These are phyloP conservation scores for Corchorus capsularis DNA, from an alignment of 345 rosid species.

Conservation along the genomic window DNA sequence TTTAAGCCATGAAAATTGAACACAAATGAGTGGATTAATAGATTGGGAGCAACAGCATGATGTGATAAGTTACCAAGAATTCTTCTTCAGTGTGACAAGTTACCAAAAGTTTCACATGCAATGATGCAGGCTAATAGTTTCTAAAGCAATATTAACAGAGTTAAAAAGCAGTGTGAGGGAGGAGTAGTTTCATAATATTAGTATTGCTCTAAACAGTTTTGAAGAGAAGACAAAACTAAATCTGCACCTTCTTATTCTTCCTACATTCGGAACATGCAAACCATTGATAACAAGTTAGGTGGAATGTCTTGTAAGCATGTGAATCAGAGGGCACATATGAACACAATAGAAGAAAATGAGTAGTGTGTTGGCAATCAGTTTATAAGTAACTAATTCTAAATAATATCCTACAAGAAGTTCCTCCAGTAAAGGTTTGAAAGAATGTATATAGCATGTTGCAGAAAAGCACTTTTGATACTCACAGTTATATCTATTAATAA, in stretches of 20 bases:
- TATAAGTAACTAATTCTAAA: slow-evolving; percentile 3
- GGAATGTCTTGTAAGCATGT: background rate
- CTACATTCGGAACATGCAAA: background rate
- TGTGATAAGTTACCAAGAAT: background rate
- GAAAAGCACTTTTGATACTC: slow-evolving; percentile 8
- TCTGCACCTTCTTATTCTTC: background rate
- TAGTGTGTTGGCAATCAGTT: background rate
- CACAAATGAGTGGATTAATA: background rate
- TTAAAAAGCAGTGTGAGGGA: background rate
- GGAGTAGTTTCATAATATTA: background rate
- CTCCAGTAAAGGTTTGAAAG: background rate
- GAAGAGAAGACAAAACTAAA: background rate
- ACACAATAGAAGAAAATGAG: background rate
- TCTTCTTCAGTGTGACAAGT: slow-evolving; percentile 2
- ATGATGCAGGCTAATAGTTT: slow-evolving; percentile 1
- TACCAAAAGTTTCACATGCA: background rate
- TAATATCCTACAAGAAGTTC: background rate
- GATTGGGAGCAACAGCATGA: background rate
- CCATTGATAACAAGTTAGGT: background rate
- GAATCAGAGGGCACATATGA: background rate
- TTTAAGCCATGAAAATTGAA: slow-evolving; percentile 6
- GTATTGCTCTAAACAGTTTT: background rate
- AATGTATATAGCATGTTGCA: background rate
- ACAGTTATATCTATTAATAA: slow-evolving; percentile 33
- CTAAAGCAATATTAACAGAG: background rate